Evolutionary conservation across 2,329 filamentous ascomycete species (phyloP).

Genomic region (Penicillium sp.): DNA sequence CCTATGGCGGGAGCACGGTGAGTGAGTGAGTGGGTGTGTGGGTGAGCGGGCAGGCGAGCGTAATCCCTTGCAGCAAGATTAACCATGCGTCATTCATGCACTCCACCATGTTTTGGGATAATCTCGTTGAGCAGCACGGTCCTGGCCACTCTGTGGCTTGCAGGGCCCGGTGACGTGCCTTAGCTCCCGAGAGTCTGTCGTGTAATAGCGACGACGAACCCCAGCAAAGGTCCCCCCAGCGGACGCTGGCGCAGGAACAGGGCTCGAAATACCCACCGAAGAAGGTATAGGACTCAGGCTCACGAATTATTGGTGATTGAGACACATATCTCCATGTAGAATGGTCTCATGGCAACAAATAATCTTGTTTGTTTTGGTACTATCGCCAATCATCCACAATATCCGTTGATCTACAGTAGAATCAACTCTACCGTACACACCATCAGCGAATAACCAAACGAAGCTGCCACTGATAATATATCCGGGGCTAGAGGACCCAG

Average conservation of each 20-base stretch:
- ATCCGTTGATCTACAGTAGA: no score
- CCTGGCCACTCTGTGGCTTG: not conserved
- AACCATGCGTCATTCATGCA: constrained; percentile 12
- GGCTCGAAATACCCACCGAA: constrained; percentile 2
- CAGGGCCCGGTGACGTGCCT: constrained; percentile 17
- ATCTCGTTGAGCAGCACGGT: no score
- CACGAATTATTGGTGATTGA: not conserved
- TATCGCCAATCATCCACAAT: no score
- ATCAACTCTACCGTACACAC: not conserved
- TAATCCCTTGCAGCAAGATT: constrained; percentile 22
- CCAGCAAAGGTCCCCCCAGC: not conserved
- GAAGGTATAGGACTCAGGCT: not conserved
- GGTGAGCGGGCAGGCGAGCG: not conserved
- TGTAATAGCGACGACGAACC: not conserved
- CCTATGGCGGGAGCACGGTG: not conserved
- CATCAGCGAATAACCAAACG: not conserved
- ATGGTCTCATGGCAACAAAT: not conserved
- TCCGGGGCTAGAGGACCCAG: not conserved
- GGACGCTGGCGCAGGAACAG: constrained; percentile 7
- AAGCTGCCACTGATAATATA: not conserved
- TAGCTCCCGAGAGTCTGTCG: constrained; percentile 13
- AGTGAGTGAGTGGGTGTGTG: not conserved
- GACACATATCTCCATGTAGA: not conserved
- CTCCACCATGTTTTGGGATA: constrained; percentile 11
- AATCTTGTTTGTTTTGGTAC: no score